Conservation (phyloP, 2,329 filamentous ascomycete species). For the Pseudopyricularia cyperi region DNA sequence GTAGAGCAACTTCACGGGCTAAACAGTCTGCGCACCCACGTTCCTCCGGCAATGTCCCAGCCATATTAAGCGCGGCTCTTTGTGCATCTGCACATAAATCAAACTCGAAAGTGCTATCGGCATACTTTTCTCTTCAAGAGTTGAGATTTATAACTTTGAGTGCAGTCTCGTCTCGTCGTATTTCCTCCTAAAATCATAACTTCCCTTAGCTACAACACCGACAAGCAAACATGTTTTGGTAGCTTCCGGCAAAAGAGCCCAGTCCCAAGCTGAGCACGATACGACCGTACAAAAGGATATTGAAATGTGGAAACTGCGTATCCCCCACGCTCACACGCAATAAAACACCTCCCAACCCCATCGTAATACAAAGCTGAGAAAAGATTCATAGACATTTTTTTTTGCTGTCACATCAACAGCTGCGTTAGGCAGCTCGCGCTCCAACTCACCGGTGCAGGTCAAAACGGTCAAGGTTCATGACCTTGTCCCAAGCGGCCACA, state of each 20-base stretch:
- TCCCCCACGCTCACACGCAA: no score
- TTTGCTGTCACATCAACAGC: background rate
- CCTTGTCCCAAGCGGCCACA: conserved; percentile 57
- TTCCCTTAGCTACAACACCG: background rate
- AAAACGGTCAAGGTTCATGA: conserved; percentile 60
- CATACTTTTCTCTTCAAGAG: no score
- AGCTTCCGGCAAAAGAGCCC: background rate
- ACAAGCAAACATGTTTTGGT: background rate
- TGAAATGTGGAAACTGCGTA: no score
- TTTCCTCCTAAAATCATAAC: background rate
- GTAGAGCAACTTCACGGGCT: no score
- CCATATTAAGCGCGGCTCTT: no score
- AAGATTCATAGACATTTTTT: background rate
- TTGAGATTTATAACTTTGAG: background rate
- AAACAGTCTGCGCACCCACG: no score
- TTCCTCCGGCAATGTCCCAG: no score
- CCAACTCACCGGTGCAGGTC: conserved; percentile 25
- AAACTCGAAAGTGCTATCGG: no score
- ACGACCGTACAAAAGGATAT: background rate
- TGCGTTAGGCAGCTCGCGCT: background rate
- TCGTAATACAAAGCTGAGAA: no score
- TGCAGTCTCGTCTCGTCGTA: background rate
- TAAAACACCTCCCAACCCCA: no score
- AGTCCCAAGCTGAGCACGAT: background rate
- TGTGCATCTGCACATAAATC: no score